These are phyloP conservation scores for Blastocystis sp. DNA, from an alignment of 352 stramenopile genomes.

Conservation along the genomic window DNA sequence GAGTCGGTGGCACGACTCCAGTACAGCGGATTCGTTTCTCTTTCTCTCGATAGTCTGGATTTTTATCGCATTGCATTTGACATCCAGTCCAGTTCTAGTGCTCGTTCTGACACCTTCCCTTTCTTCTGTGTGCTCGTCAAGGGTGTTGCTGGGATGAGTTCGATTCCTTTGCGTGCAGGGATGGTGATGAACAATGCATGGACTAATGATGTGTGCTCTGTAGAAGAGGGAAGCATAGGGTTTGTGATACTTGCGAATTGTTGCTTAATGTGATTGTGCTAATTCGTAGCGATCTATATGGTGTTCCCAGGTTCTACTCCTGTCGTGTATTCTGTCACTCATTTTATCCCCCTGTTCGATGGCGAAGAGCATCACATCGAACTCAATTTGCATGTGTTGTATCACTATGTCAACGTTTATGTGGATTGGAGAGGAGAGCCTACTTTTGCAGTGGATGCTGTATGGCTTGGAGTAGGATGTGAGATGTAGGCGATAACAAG, in stretches of 20 bases:
- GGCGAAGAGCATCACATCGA: neutral
- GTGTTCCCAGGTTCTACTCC: too few species aligned
- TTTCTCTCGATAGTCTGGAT: neutral
- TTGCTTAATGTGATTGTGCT: too few species aligned
- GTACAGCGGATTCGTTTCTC: neutral
- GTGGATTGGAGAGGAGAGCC: neutral
- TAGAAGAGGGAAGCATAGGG: neutral
- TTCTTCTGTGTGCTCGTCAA: neutral
- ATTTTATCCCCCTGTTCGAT: neutral
- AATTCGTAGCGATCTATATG: too few species aligned
- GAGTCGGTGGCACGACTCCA: neutral
- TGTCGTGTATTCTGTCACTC: too few species aligned
- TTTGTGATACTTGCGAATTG: too few species aligned
- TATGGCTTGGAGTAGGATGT: neutral
- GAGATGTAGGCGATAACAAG: neutral
- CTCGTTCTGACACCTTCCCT: neutral
- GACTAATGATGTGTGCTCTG: neutral
- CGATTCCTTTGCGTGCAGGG: neutral
- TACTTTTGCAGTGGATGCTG: neutral
- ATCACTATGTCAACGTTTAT: neutral
- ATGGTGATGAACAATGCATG: neutral
- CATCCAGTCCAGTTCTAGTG: neutral
- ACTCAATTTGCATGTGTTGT: neutral
- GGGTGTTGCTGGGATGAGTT: neutral
- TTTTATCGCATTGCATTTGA: neutral